Evolutionary conservation across 495 filamentous ascomycete genomes (phyloP).

Genomic region (Penicillium fimorum): DNA sequence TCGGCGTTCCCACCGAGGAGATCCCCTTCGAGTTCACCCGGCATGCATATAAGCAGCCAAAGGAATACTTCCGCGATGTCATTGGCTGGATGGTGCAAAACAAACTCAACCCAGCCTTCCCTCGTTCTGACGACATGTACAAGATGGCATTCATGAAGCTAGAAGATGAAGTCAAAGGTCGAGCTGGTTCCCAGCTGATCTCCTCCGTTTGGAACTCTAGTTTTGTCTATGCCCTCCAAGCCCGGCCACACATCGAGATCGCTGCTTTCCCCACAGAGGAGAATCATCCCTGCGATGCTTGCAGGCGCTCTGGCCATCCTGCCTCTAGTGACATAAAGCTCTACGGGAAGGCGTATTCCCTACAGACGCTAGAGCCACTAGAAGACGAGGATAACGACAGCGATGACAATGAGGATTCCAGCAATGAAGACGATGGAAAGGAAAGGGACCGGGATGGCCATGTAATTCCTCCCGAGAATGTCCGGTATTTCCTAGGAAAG

Average conservation of each 20-base stretch:
- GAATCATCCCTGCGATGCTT: conserved; percentile 67
- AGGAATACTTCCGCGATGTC: conserved; percentile 74
- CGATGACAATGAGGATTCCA: conserved; percentile 38
- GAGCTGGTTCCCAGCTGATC: conserved; percentile 67
- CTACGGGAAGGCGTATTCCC: conserved; percentile 66
- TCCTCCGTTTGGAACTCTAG: conserved; percentile 70
- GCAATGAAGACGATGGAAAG: conserved; percentile 37
- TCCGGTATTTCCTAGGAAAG: conserved; percentile 46
- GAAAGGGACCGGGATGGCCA: conserved; percentile 36
- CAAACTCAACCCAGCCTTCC: conserved; percentile 73
- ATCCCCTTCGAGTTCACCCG: conserved; percentile 73
- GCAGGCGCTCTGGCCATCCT: conserved; percentile 66
- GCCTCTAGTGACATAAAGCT: conserved; percentile 63
- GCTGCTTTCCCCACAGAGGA: conserved; percentile 34
- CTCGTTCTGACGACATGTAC: conserved; percentile 63
- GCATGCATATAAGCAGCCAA: conserved; percentile 63
- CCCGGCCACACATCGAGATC: conserved; percentile 55
- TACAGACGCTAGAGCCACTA: conserved; percentile 65
- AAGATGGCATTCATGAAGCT: conserved; percentile 70
- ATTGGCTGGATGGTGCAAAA: conserved; percentile 82
- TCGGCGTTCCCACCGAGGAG: conserved; percentile 60
- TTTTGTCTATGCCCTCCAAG: conserved; percentile 64
- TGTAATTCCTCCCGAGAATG: conserved; percentile 33
- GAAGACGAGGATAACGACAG: conserved; percentile 49
- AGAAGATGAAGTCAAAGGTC: conserved; percentile 65